Conservation (phyloP, 176 grass and related monocot genomes). For the Luzula sylvatica region DNA sequence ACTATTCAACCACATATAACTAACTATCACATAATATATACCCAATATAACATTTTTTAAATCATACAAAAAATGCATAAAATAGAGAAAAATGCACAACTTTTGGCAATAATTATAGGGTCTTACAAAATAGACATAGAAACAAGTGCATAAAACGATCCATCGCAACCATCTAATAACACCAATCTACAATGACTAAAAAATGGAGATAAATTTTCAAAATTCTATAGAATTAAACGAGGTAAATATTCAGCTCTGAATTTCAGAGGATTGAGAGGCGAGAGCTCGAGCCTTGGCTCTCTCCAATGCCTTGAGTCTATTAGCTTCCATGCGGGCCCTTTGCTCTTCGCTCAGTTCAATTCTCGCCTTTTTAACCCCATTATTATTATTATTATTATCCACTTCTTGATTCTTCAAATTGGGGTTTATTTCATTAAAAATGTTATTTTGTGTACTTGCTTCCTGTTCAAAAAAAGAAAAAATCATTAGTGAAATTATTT, state of each 20-base stretch:
- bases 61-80: too few relatives aligned
- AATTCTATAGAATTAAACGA: background rate
- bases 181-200: background rate
- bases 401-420: background rate
- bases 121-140: background rate
- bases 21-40: too few relatives aligned
- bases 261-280: slow-evolving; percentile 18
- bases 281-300: slow-evolving; percentile 45
- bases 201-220: background rate
- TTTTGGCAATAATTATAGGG: background rate
- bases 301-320: slow-evolving; percentile 69
- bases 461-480: background rate
- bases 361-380: slow-evolving; percentile 11
- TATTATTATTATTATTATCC: background rate
- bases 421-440: slow-evolving; percentile 1
- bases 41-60: too few relatives aligned
- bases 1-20: too few relatives aligned
- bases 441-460: slow-evolving; percentile 1
- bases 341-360: slow-evolving; percentile 53
- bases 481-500: background rate
- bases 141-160: background rate
- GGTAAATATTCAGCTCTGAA: background rate
- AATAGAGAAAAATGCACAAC: background rate
- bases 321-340: slow-evolving; percentile 61
- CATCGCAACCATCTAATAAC: background rate